A percentile compares a stretch with the other conserved stretches of the same genome.
These are phyloP conservation scores for Phytophthora niederhauseri DNA, from an alignment of 352 stramenopile genomes.

Conservation along the genomic window DNA sequence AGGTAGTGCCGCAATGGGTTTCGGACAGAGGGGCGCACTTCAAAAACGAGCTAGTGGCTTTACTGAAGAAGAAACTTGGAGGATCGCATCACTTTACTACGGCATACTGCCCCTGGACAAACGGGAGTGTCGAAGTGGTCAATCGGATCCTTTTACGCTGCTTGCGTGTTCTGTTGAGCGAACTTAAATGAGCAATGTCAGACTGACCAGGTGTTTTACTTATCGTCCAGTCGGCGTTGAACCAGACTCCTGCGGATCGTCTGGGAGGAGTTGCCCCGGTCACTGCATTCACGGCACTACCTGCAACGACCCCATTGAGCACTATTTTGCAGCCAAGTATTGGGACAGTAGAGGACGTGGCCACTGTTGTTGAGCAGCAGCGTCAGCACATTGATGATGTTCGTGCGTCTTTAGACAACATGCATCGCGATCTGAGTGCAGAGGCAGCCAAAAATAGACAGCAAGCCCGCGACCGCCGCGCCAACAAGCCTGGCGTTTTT, in stretches of 20 bases:
- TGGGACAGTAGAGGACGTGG: neutral
- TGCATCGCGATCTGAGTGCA: neutral
- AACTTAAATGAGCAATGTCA: too few relatives aligned
- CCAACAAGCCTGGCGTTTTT: neutral
- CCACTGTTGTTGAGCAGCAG: neutral
- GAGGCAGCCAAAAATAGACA: neutral
- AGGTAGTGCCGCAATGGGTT: too few relatives aligned
- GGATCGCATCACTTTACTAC: too few relatives aligned
- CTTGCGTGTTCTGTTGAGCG: too few relatives aligned
- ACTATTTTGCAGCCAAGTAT: neutral
- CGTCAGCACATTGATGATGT: neutral
- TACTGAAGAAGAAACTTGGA: too few relatives aligned
- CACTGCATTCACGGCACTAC: conserved; percentile 16
- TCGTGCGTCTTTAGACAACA: neutral
- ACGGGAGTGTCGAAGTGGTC: conserved; percentile 1
- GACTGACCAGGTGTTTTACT: too few relatives aligned
- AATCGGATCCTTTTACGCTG: too few relatives aligned
- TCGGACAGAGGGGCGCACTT: too few relatives aligned
- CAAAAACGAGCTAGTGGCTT: too few relatives aligned
- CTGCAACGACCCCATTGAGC: neutral
- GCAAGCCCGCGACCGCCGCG: neutral
- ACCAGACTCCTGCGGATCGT: too few relatives aligned
- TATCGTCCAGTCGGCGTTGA: too few relatives aligned
- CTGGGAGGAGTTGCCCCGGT: too few relatives aligned
- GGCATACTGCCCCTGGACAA: conserved; percentile 33